Evolutionary conservation across 2,329 filamentous ascomycete genomes (phyloP).

Genomic region (Fusarium redolens): DNA sequence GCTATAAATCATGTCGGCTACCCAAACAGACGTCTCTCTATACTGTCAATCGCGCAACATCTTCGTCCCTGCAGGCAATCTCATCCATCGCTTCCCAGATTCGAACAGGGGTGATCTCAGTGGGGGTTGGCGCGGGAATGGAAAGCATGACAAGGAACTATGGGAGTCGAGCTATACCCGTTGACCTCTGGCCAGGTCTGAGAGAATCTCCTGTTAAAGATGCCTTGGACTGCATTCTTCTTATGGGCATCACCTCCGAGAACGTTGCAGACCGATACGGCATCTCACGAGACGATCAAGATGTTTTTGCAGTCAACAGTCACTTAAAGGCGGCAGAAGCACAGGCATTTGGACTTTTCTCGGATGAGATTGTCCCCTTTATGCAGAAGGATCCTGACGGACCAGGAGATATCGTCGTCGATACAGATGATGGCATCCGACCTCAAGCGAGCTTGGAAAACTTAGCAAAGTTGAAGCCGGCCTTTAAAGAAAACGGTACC

Average conservation of each 20-base stretch:
- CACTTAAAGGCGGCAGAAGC: conserved; percentile 80
- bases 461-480: conserved; percentile 84
- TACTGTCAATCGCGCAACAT: conserved; percentile 90
- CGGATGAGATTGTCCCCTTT: conserved; percentile 83
- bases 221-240: conserved; percentile 89
- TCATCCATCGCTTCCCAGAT: conserved; percentile 80
- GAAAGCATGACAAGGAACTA: conserved; percentile 98
- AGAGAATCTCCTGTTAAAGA: conserved; percentile 72
- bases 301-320: conserved; percentile 80
- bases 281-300: conserved; percentile 80
- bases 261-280: conserved; percentile 85
- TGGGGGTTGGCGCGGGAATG: conserved; percentile 88
- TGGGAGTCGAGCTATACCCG: conserved; percentile 82
- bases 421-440: conserved; percentile 87
- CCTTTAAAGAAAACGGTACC: conserved; percentile 78
- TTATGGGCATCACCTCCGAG: conserved; percentile 91
- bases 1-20: conserved; percentile 86
- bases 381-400: conserved; percentile 72
- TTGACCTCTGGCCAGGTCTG: conserved; percentile 80
- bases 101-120: conserved; percentile 74
- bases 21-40: conserved; percentile 78
- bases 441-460: conserved; percentile 74
- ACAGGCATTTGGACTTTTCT: conserved; percentile 75
- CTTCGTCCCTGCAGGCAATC: conserved; percentile 80
- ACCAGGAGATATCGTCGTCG: conserved; percentile 45